A percentile compares a stretch with the other conserved stretches of the same genome.
Evolutionary conservation across 139 green algal species (phyloP).

Genomic region (Tetradesmus lagerheimii): DNA sequence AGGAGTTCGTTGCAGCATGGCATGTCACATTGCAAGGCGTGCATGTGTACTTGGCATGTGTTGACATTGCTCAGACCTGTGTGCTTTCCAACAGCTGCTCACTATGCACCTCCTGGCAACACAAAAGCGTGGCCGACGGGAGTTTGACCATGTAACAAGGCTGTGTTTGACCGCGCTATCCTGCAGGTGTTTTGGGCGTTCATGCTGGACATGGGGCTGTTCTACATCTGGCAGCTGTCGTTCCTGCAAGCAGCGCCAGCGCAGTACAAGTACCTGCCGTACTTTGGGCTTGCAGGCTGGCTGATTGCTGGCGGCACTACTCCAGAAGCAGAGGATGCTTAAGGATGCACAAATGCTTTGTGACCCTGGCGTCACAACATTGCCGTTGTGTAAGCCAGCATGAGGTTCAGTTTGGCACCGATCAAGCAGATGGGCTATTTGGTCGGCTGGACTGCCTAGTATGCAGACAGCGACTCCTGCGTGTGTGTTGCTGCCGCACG

Average conservation of each 20-base stretch:
- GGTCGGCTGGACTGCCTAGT: too few relatives aligned
- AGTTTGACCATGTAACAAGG: not conserved
- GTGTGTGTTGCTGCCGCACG: too few relatives aligned
- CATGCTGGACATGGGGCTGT: slow-evolving; percentile 79
- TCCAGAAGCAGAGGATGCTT: not conserved
- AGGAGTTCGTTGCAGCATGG: too few relatives aligned
- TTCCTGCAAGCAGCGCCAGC: slow-evolving; percentile 70
- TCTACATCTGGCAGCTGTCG: slow-evolving; percentile 81
- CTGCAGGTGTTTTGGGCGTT: slow-evolving; percentile 87
- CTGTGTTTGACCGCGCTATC: not conserved
- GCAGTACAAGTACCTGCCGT: slow-evolving; percentile 74
- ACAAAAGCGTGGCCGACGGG: not conserved
- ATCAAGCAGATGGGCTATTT: too few relatives aligned
- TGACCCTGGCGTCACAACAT: too few relatives aligned
- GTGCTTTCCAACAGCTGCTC: too few relatives aligned
- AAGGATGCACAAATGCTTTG: not conserved
- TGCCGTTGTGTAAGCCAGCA: too few relatives aligned
- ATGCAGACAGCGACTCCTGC: too few relatives aligned
- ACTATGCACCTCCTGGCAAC: not conserved
- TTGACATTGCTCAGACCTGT: too few relatives aligned
- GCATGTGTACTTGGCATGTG: too few relatives aligned
- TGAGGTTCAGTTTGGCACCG: too few relatives aligned
- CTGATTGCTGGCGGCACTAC: slow-evolving; percentile 56
- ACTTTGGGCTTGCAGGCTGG: slow-evolving; percentile 81
- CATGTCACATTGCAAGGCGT: too few relatives aligned